phyloP scores from a whole-genome alignment of 805 yeast species.

The Kodamaea neixiangensis region DNA sequence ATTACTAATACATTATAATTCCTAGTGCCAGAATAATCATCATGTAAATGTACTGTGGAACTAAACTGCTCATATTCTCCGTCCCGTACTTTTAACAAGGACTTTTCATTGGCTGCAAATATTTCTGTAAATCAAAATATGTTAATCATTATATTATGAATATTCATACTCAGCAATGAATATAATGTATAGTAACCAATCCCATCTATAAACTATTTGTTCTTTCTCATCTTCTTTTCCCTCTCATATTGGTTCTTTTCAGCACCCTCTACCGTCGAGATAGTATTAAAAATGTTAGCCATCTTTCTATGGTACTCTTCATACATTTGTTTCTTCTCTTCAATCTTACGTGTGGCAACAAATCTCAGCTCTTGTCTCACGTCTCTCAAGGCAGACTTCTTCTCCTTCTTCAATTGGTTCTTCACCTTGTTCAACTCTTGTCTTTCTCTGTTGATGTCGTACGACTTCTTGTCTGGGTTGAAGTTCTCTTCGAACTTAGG shows the following conservation, averaged over 20 bases:
- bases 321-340: slow-evolving; percentile 72
- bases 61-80: too few species aligned
- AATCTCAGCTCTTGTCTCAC: slow-evolving; percentile 86
- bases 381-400: slow-evolving; percentile 84
- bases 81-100: too few species aligned
- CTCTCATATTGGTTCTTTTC: slow-evolving; percentile 91
- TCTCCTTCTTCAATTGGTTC: slow-evolving; percentile 87
- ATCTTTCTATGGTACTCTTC: slow-evolving; percentile 85
- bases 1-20: background rate
- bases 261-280: slow-evolving; percentile 92
- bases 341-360: slow-evolving; percentile 81
- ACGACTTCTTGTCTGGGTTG: slow-evolving; percentile 92
- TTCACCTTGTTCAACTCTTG: slow-evolving; percentile 82
- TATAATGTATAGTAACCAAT: too few species aligned
- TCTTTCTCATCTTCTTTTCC: slow-evolving; percentile 69
- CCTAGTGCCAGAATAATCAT: too few species aligned
- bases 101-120: too few species aligned
- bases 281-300: slow-evolving; percentile 81
- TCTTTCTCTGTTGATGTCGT: slow-evolving; percentile 79
- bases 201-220: slow-evolving; percentile 54
- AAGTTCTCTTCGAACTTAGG: slow-evolving; percentile 96
- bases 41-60: too few species aligned
- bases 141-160: too few species aligned
- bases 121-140: too few species aligned
- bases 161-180: too few species aligned